A percentile compares a stretch with the other conserved stretches of the same genome.
Conservation (phyloP, 306 rosid genomes). For the Gynostemma pentaphyllum region DNA sequence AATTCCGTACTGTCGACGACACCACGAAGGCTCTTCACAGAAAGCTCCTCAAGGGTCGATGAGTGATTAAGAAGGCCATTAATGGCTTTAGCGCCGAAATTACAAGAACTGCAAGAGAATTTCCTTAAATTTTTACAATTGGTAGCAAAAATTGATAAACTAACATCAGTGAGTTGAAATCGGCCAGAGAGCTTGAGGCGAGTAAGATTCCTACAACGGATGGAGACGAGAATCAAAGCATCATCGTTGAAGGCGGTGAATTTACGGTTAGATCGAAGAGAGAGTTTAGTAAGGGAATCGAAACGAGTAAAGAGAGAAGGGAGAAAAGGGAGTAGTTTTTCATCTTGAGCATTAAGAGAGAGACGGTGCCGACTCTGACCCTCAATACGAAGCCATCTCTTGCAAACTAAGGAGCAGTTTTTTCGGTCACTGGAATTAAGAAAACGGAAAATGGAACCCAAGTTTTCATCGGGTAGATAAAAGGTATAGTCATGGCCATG, state of each 20-base stretch:
- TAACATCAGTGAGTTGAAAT: conserved; percentile 42
- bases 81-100: conserved; percentile 51
- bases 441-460: conserved; percentile 41
- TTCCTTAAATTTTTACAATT: conserved; percentile 57
- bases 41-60: conserved; percentile 50
- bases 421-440: conserved; percentile 51
- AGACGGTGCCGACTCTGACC: conserved; percentile 55
- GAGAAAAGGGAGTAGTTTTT: conserved; percentile 25
- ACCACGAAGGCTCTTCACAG: conserved; percentile 67
- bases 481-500: conserved; percentile 28
- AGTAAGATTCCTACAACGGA: conserved; percentile 44
- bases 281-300: conserved; percentile 58
- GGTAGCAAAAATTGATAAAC: conserved; percentile 43
- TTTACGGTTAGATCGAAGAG: conserved; percentile 63
- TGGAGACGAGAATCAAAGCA: conserved; percentile 40
- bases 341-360: conserved; percentile 38
- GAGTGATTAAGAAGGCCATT: conserved; percentile 45
- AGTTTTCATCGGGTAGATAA: conserved; percentile 60
- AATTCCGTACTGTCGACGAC: conserved; percentile 27
- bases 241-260: conserved; percentile 52
- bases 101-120: conserved; percentile 56
- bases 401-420: conserved; percentile 47
- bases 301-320: conserved; percentile 50
- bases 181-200: conserved; percentile 73
- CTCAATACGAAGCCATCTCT: conserved; percentile 53